Evolutionary conservation across 2,329 filamentous ascomycete species (phyloP), one percentile per base, ranked within the genome.

Genomic region (Colletotrichum cuscutae): DNA sequence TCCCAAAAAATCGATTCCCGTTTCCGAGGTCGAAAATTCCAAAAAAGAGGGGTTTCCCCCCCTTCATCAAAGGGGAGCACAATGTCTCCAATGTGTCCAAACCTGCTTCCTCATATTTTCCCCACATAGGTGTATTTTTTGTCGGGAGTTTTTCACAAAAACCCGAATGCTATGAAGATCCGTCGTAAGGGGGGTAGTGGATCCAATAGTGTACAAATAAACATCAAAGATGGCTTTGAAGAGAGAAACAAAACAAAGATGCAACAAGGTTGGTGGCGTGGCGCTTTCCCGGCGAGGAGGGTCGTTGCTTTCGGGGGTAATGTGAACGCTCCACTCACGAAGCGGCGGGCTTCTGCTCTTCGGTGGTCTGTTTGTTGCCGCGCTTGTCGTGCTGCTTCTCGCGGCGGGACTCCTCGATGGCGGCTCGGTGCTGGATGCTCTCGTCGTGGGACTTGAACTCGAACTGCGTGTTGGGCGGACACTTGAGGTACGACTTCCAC

Each of bases 381-480:
- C 83, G 83, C 75, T 84, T 84, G 69, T 85, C 83, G 74, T 86
- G 83, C 76, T 89, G 87, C 84, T 97, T 97, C 79, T 98, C 95
- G 77, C 96, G 94, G 74, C 95, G 93, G 68, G 94, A 94, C 82
- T 98, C 95, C 79, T 98, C 95, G 75, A 98, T 95, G 24, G 94
- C 94, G 35, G 93, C 94, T 77, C 95, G 91, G 84, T 98, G 95
- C 77, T 95, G 93, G 80, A 99, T 98, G 82, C 95, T 98, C 76
- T 96, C 94, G 80, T 98, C 95, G 82, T 99, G 97, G 80, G 93
- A 97, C 85, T 98, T 97, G 91, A 95, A 99, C 77, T 97, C 92
- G 73, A 99, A 93, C 79, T 93, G 94, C 49, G 97, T 98, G 81
- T 98, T 96, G 57, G 91, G 85, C 1, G 96, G 96, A 81, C 98